phyloP scores from a whole-genome alignment of 768 basidiomycete genomes.

The Russula sp. region DNA sequence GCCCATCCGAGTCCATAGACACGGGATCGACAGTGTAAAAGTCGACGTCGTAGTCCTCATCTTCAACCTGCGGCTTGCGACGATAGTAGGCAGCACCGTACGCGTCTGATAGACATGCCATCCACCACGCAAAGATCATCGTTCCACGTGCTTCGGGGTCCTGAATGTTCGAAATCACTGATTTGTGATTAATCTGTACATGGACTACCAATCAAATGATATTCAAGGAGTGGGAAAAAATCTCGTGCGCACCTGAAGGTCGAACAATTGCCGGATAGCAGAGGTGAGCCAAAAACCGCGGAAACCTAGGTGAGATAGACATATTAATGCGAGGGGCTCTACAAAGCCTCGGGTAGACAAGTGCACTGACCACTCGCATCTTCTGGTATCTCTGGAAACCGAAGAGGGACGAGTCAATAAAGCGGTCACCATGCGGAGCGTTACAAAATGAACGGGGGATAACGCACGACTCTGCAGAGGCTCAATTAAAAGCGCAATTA shows the following conservation, averaged over 20 bases:
- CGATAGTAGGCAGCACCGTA: conserved; percentile 80
- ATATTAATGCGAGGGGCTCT: not conserved
- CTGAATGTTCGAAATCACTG: conserved; percentile 62
- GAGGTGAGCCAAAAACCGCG: conserved; percentile 80
- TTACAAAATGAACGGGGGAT: conserved; percentile 2
- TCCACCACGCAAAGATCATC: conserved; percentile 93
- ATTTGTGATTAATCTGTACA: conserved; percentile 73
- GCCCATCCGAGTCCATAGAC: conserved; percentile 35
- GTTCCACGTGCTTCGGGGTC: conserved; percentile 72
- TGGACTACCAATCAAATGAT: not conserved
- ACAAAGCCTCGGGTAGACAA: conserved; percentile 4
- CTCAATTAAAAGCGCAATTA: conserved; percentile 76
- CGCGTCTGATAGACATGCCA: conserved; percentile 80
- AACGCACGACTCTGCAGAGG: conserved; percentile 81
- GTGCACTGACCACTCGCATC: conserved; percentile 53
- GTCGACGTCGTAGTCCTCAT: conserved; percentile 86
- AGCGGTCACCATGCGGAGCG: not conserved
- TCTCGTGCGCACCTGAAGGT: conserved; percentile 50
- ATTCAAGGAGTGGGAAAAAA: not conserved
- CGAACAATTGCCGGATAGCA: conserved; percentile 70
- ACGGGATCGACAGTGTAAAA: conserved; percentile 73
- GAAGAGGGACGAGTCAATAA: conserved; percentile 5
- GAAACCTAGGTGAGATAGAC: conserved; percentile 47
- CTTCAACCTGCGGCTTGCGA: conserved; percentile 68
- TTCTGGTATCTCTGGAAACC: conserved; percentile 55